Evolutionary conservation across 768 basidiomycete species (phyloP).

Genomic region (Kwoniella sp.): DNA sequence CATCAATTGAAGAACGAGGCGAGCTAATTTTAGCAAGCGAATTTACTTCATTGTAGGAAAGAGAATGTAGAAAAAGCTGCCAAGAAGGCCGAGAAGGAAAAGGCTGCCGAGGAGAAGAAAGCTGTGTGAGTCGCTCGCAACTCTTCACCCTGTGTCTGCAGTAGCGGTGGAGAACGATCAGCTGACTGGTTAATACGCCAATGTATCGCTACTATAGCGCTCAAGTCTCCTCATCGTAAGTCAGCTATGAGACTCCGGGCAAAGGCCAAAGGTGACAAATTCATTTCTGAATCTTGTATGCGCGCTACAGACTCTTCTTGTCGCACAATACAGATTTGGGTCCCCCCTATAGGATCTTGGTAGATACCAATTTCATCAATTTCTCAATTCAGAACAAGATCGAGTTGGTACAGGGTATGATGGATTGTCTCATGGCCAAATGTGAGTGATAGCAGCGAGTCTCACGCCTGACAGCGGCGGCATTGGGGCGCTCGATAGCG

Average conservation of each 20-base stretch:
- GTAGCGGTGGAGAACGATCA: constrained; percentile 61
- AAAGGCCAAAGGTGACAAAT: no score
- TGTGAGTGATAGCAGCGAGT: no score
- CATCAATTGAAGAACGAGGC: no score
- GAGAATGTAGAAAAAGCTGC: constrained; percentile 89
- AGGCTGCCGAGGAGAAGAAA: constrained; percentile 52
- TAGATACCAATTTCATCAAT: constrained; percentile 99
- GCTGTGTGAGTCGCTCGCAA: constrained; percentile 64
- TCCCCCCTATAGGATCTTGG: constrained; percentile 93
- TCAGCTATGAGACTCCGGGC: neutral
- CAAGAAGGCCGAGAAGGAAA: constrained; percentile 60
- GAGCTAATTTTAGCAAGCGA: neutral
- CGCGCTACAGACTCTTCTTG: constrained; percentile 71
- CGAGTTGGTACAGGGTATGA: constrained; percentile 96
- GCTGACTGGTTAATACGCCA: no score
- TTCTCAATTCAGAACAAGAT: constrained; percentile 97
- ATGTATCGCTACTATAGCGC: constrained; percentile 30
- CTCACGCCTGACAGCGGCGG: neutral
- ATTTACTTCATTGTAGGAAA: constrained; percentile 63
- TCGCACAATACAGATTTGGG: constrained; percentile 93
- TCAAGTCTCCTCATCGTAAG: constrained; percentile 49
- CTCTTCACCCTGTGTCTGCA: constrained; percentile 48
- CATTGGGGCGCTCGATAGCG: no score
- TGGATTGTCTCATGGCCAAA: constrained; percentile 98
- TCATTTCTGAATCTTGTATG: no score